Base-by-base conservation (phyloP, 1,284 basidiomycete species). In the Cutaneotrichosporon mucoides region DNA sequence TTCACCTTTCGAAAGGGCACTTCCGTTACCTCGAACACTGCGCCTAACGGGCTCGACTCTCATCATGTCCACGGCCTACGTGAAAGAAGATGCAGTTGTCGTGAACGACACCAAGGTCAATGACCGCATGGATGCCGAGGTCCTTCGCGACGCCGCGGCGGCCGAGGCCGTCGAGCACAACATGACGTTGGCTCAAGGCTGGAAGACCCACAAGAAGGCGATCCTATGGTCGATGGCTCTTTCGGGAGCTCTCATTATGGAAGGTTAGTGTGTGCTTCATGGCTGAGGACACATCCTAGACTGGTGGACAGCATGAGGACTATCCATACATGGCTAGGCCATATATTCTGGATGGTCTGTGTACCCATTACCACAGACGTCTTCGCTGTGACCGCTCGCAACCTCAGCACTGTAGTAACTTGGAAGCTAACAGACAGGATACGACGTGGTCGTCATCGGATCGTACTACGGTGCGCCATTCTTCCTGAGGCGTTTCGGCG, bases 141-240 rank as follows among this genome's bases (percentile, higher is more conserved):
- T 16, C 15, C n/a, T 44, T 6, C 45, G 24, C 16, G 24, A 46
- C 24, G 45, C 33, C 1, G 45, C 45, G 7, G 45, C 45, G 8
- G 45, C 45, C 16, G 45, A 46, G 45, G 47, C 47, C 13, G 35
- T 15, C 48, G 48, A 24, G 37, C 37, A 46, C 38, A 51, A 4
- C 37, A 40, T 36, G 35, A 15, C 40, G 35, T 7, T 24, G 24
- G 24, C 24, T 24, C 24, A 24, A 24, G 80, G 79, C 8, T 70
- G 81, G 63, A 56, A 60, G 12, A 69, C 70, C 24, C 77, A 82
- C 72, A 75, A 73, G 59, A 79, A 65, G 52, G 81, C 80, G 33
- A 75, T 81, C 47, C 66, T 79, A 37, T 82, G 77, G 78, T 73
- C 71, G 46, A 70, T 79, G 68, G 66, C 76, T 16, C 67, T 79